Base-by-base conservation (phyloP, 441 rosid genomes). In the Erodium trifolium region DNA sequence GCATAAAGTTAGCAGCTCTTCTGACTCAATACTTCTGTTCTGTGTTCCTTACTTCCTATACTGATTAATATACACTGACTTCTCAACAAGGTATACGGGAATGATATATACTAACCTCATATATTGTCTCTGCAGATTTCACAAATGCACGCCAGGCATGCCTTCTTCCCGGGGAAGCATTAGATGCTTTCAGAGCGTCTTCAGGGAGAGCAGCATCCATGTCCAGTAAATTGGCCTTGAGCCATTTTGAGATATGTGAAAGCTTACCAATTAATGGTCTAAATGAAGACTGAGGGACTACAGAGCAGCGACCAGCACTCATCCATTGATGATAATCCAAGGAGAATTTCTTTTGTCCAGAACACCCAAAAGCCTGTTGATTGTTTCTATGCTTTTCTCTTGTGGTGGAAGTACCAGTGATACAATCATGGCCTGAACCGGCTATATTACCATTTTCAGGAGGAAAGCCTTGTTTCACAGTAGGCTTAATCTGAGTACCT, bases 121-220 rank as follows among this genome's bases (percentile, higher is more conserved):
- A 90, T 72, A 95, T 88, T 31, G 95, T 90, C 76, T 82, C 80
- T 2, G 97, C 87, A 49, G 90, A 87, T 82, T 92, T 95, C 59
- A 90, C 93, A 83, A 82, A 82, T 39, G 82, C 78, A 76, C 92
- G 92, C 99, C 98, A 92, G 67, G 95, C 86, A 83, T 84, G 78
- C 77, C 99, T 85, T 78, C 85, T 82, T 51, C 82, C 85, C 53
- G 81, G 63, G 63, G 77, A 72, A 57, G 87, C 83, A 79, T 81
- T 95, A 66, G 98, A 86, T 68, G 89, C 83, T 77, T 84, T 86
- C 76, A 95, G 68, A 76, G 90, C 85, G 78, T 84, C 92, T 79
- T 84, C 90, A 79, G 88, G 80, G 68, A 95, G 85, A 49, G 91
- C 95, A 75, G 92, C 95, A 74, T 90, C 97, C 86, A 95, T 92